Conservation (phyloP, 2,329 filamentous ascomycete genomes). For the Fusarium sp. region DNA sequence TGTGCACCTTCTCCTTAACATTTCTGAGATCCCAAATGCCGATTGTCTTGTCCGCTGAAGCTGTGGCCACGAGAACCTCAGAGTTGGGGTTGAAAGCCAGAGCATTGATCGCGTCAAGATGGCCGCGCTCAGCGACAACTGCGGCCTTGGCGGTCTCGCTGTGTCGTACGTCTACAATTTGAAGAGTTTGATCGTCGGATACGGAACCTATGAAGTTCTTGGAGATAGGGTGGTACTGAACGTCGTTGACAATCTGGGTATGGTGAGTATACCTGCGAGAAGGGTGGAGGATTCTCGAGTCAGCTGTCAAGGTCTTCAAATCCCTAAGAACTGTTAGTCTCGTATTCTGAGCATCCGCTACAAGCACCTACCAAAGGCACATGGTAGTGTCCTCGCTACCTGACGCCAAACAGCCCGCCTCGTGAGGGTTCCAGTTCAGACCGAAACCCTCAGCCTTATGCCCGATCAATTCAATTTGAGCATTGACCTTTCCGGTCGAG, state of each 20-base stretch:
- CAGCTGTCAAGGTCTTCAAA: conserved; percentile 77
- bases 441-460: conserved; percentile 93
- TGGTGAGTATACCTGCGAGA: conserved; percentile 86
- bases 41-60: conserved; percentile 94
- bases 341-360: neutral
- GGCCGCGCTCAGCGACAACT: conserved; percentile 76
- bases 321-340: conserved; percentile 67
- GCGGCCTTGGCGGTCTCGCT: conserved; percentile 73
- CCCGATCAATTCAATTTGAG: conserved; percentile 86
- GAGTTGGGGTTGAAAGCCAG: conserved; percentile 91
- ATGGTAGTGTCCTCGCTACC: conserved; percentile 95
- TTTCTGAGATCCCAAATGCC: conserved; percentile 96
- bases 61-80: conserved; percentile 92
- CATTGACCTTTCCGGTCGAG: conserved; percentile 71
- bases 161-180: conserved; percentile 88
- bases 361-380: conserved; percentile 77
- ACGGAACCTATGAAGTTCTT: conserved; percentile 89
- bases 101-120: conserved; percentile 94
- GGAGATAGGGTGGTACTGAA: conserved; percentile 92
- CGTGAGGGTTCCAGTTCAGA: conserved; percentile 89
- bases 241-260: conserved; percentile 92
- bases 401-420: conserved; percentile 83
- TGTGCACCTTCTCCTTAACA: conserved; percentile 88
- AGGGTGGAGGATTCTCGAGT: conserved; percentile 76
- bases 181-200: conserved; percentile 92